Evolutionary conservation across 768 basidiomycete species (phyloP).

Genomic region (Suillus paluster): DNA sequence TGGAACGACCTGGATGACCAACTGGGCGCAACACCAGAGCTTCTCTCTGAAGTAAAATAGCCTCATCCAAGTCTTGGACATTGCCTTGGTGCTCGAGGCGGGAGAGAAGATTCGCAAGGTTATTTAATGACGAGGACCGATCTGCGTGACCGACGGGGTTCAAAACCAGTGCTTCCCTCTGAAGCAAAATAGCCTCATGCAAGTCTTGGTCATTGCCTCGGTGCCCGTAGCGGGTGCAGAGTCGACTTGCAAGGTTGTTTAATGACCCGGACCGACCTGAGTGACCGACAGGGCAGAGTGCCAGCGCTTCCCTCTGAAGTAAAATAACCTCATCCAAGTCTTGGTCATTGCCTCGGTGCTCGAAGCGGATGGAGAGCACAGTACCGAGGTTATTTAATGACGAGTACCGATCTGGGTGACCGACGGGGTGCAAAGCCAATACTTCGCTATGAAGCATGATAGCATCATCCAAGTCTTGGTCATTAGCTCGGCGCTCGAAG

Average conservation of each 20-base stretch:
- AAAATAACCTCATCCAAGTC: constrained; percentile 1
- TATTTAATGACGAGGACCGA: neutral
- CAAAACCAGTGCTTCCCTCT: neutral
- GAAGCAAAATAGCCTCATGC: constrained; percentile 13
- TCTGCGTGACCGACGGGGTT: neutral
- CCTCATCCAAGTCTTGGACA: constrained; percentile 19
- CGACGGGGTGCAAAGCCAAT: constrained; percentile 13
- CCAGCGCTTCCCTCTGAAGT: neutral
- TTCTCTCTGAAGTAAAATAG: constrained; percentile 11
- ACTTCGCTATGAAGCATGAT: constrained; percentile 15
- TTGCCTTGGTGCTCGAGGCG: constrained; percentile 11
- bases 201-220: constrained; percentile 14
- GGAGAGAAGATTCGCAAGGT: constrained; percentile 22
- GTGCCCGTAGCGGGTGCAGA: constrained; percentile 13
- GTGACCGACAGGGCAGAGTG: neutral
- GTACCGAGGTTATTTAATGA: constrained; percentile 16
- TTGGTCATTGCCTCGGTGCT: constrained; percentile 1
- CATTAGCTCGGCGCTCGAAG: constrained; percentile 15
- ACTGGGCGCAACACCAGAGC: constrained; percentile 1
- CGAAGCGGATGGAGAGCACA: neutral
- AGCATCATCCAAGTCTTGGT: constrained; percentile 18
- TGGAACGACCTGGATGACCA: constrained; percentile 2
- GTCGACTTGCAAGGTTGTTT: neutral
- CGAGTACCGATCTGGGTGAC: constrained; percentile 16
- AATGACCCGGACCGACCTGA: neutral